Evolutionary conservation across 495 filamentous ascomycete genomes (phyloP).

Genomic region (Evernia prunastri): DNA sequence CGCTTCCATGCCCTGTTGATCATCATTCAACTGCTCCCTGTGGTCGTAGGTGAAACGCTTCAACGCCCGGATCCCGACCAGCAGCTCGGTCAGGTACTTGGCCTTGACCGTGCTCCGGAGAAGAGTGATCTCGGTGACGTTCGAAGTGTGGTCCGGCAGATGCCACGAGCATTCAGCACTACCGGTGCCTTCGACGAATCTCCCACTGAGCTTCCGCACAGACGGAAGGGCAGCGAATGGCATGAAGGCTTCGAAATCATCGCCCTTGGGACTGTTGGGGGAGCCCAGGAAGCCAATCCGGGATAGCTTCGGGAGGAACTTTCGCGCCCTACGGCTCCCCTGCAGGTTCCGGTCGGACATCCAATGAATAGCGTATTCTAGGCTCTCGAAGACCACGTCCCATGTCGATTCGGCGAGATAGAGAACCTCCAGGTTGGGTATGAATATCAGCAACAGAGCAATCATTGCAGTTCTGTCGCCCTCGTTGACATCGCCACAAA

Average conservation of each 20-base stretch:
- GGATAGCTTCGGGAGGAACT: background rate
- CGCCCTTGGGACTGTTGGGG: background rate
- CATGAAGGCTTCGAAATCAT: background rate
- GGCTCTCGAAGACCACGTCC: too few relatives aligned
- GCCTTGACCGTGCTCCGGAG: background rate
- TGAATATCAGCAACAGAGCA: background rate
- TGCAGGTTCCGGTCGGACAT: background rate
- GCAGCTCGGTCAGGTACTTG: background rate
- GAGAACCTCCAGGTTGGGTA: background rate
- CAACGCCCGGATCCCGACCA: background rate
- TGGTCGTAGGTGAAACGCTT: slow-evolving; percentile 5
- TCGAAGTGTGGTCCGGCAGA: background rate
- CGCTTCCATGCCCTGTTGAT: background rate
- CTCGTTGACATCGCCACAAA: background rate
- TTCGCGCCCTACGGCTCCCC: background rate
- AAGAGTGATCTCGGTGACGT: background rate
- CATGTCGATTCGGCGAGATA: background rate
- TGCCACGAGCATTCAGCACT: too few relatives aligned
- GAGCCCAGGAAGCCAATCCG: background rate
- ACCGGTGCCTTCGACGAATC: background rate
- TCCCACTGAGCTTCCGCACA: background rate
- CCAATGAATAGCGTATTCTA: background rate
- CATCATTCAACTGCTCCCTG: too few relatives aligned
- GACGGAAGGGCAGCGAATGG: background rate
- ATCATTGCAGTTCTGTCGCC: background rate